These are phyloP conservation scores for Saccharomycopsis javanensis DNA, from an alignment of 805 yeast species.

Conservation along the genomic window DNA sequence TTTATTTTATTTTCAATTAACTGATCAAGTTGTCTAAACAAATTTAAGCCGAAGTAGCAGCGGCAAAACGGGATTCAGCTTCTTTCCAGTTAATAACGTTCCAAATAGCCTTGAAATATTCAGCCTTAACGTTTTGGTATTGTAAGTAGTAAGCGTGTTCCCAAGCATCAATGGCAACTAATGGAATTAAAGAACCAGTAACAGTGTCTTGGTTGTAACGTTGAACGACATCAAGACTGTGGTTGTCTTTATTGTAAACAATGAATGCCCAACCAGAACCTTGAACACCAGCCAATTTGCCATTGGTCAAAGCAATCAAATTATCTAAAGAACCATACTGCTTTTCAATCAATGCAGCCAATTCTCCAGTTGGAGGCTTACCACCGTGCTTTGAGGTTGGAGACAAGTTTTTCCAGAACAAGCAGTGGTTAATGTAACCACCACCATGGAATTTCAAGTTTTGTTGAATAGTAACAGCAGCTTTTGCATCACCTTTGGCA, in stretches of 20 bases:
- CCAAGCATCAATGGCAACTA: conserved; percentile 92
- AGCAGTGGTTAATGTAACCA: conserved; percentile 76
- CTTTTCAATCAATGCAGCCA: conserved; percentile 47
- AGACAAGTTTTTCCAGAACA: conserved; percentile 83
- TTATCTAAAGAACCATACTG: conserved; percentile 70
- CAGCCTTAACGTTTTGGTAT: conserved; percentile 84
- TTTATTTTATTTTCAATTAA: no score
- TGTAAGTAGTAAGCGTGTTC: conserved; percentile 94
- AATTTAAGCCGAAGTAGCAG: conserved; percentile 7
- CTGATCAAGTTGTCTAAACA: no score
- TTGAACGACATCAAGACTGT: conserved; percentile 69
- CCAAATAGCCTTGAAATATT: conserved; percentile 92
- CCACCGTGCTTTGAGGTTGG: conserved; percentile 76
- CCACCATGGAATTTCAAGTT: conserved; percentile 87
- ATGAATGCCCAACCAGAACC: conserved; percentile 96
- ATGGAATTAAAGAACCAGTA: conserved; percentile 53
- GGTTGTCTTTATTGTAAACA: conserved; percentile 68
- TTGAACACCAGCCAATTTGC: conserved; percentile 75
- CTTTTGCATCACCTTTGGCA: conserved; percentile 46
- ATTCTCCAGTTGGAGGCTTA: conserved; percentile 42
- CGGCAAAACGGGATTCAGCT: conserved; percentile 62
- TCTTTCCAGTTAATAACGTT: conserved; percentile 89
- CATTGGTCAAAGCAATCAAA: conserved; percentile 53
- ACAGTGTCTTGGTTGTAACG: conserved; percentile 85
- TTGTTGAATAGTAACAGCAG: conserved; percentile 53